These are phyloP conservation scores for Endothia cerciana DNA, from an alignment of 2,329 filamentous ascomycete species.

Conservation along the genomic window DNA sequence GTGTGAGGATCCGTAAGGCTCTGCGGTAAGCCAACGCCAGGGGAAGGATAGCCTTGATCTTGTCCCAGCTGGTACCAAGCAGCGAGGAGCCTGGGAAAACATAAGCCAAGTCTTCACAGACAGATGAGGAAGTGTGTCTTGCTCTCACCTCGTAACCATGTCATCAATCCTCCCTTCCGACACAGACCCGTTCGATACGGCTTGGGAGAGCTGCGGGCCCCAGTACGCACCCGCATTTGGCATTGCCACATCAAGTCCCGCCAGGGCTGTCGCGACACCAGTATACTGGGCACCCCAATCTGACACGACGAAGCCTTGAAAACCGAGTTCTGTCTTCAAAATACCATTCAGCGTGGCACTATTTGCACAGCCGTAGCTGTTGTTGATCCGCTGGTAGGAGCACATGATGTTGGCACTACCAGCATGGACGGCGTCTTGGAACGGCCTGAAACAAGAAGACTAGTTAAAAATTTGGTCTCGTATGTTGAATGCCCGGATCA, in stretches of 20 bases:
- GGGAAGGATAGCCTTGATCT: conserved; percentile 49
- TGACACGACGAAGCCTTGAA: conserved; percentile 67
- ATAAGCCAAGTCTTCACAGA: not conserved
- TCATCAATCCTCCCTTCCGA: conserved; percentile 60
- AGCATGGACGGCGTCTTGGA: conserved; percentile 26
- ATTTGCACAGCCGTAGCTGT: conserved; percentile 69
- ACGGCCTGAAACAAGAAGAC: conserved; percentile 17
- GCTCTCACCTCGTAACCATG: conserved; percentile 45
- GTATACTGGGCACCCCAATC: conserved; percentile 72
- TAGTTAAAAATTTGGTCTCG: not conserved
- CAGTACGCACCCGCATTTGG: conserved; percentile 49
- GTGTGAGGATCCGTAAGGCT: conserved; percentile 54
- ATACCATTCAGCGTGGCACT: conserved; percentile 68
- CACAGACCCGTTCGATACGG: conserved; percentile 64
- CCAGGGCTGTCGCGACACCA: conserved; percentile 63
- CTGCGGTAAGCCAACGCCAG: conserved; percentile 56
- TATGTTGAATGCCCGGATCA: not conserved
- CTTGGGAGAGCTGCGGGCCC: conserved; percentile 58
- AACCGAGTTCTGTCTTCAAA: conserved; percentile 64
- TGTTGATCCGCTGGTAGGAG: conserved; percentile 29
- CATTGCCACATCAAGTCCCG: conserved; percentile 76
- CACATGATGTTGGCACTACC: conserved; percentile 28
- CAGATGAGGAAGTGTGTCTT: not conserved
- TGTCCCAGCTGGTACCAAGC: conserved; percentile 62
- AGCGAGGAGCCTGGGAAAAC: conserved; percentile 47